Evolutionary conservation across 768 basidiomycete species (phyloP).

Genomic region (Tricholoma furcatifolium): DNA sequence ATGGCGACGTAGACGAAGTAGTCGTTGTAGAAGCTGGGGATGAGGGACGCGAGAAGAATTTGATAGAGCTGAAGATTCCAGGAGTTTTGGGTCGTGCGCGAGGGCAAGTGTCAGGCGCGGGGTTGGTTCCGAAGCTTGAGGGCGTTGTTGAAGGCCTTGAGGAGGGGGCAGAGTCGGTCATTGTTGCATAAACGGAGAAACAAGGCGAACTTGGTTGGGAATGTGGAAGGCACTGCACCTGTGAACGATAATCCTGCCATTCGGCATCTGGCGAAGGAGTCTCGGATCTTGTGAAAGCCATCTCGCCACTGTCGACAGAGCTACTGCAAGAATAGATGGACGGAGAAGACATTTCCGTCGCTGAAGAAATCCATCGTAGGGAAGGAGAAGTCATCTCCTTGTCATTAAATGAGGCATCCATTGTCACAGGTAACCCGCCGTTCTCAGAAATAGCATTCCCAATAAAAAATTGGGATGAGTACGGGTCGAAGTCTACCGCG

Average conservation of each 20-base stretch:
- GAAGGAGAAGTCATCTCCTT: conserved; percentile 55
- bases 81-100: conserved; percentile 29
- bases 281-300: conserved; percentile 33
- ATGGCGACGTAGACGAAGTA: conserved; percentile 26
- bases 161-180: conserved; percentile 39
- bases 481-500: conserved; percentile 65
- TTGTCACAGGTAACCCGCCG: conserved; percentile 25
- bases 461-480: conserved; percentile 57
- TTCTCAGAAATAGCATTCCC: conserved; percentile 42
- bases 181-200: conserved; percentile 38
- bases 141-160: conserved; percentile 32
- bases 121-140: conserved; percentile 19
- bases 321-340: conserved; percentile 46
- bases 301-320: conserved; percentile 29
- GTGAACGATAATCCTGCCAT: conserved; percentile 31
- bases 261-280: conserved; percentile 27
- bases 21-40: conserved; percentile 39
- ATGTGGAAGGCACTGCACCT: conserved; percentile 33
- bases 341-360: conserved; percentile 43
- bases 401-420: conserved; percentile 39
- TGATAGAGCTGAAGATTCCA: conserved; percentile 39
- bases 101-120: conserved; percentile 16
- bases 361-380: conserved; percentile 42
- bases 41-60: conserved; percentile 51
- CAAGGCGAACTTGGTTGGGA: conserved; percentile 42